These are phyloP conservation scores for Xerocomus spinulosus DNA, from an alignment of 768 basidiomycete species.

Conservation along the genomic window DNA sequence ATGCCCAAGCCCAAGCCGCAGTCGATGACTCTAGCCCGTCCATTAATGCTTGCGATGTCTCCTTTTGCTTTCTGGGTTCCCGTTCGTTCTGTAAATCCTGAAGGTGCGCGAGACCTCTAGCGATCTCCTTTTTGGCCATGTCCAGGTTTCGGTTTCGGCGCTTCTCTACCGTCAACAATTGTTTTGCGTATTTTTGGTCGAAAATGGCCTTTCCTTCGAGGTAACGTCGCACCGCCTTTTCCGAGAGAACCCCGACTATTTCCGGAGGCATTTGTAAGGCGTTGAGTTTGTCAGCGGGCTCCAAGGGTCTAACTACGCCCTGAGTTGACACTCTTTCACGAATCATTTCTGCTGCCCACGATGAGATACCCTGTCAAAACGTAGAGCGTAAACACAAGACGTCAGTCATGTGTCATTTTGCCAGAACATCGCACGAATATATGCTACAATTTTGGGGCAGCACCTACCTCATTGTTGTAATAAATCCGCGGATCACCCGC, in stretches of 20 bases:
- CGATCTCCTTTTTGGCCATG: conserved; percentile 58
- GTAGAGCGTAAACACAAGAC: neutral
- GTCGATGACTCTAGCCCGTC: conserved; percentile 39
- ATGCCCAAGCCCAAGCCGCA: conserved; percentile 74
- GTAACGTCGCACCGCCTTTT: conserved; percentile 73
- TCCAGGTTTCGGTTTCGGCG: conserved; percentile 61
- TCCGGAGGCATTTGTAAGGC: conserved; percentile 63
- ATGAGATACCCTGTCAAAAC: conserved; percentile 29
- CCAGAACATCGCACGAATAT: neutral
- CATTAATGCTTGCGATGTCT: conserved; percentile 18
- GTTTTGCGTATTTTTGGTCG: conserved; percentile 62
- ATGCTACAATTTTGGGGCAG: neutral
- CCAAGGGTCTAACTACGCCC: conserved; percentile 80
- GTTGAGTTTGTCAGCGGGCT: conserved; percentile 59
- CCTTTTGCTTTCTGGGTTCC: conserved; percentile 20
- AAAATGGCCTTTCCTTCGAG: conserved; percentile 54
- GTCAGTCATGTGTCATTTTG: neutral
- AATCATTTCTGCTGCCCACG: conserved; percentile 66
- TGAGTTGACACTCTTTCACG: conserved; percentile 83
- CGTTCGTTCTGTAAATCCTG: conserved; percentile 15
- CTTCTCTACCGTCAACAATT: conserved; percentile 57
- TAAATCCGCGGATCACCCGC: conserved; percentile 69
- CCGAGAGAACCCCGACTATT: conserved; percentile 70
- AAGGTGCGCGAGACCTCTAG: conserved; percentile 50
- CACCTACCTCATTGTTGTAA: conserved; percentile 41